Evolutionary conservation across 2,329 filamentous ascomycete genomes (phyloP).

Genomic region (Epichloe coenophiala): DNA sequence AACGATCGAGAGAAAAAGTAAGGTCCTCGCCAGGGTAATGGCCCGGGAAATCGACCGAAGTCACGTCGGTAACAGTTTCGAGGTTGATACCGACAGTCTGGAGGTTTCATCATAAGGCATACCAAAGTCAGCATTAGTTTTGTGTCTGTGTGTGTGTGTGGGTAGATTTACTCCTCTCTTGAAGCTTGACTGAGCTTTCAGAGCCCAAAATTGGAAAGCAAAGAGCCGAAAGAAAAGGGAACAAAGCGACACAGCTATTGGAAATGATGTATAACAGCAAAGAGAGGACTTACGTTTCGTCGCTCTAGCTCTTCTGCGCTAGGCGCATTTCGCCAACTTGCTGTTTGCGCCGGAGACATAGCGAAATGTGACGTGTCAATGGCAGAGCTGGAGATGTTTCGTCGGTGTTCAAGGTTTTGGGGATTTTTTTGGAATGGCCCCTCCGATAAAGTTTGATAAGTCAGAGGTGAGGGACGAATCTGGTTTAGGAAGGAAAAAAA

Average conservation of each 20-base stretch:
- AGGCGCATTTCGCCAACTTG: constrained; percentile 24
- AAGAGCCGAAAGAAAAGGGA: not conserved
- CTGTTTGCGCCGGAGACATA: constrained; percentile 22
- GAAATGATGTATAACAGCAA: too few relatives aligned
- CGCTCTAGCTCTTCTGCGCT: constrained; percentile 44
- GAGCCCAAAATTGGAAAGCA: not conserved
- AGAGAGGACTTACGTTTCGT: constrained; percentile 38
- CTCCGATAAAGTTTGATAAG: not conserved
- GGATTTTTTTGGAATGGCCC: constrained; percentile 4
- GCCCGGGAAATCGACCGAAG: constrained; percentile 82
- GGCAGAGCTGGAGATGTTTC: not conserved
- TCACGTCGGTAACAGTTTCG: constrained; percentile 81
- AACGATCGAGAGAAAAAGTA: constrained; percentile 62
- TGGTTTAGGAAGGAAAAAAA: constrained; percentile 1
- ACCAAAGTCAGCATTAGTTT: not conserved
- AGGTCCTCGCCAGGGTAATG: constrained; percentile 84
- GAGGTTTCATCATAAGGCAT: not conserved
- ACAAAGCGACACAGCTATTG: not conserved
- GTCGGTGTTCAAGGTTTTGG: not conserved
- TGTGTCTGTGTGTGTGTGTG: too few relatives aligned
- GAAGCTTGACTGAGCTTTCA: not conserved
- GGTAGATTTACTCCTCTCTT: not conserved
- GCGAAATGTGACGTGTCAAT: not conserved
- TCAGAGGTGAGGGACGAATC: not conserved
- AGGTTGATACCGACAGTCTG: constrained; percentile 76